Evolutionary conservation across 495 filamentous ascomycete genomes (phyloP).

Genomic region (Annulohypoxylon stygium): DNA sequence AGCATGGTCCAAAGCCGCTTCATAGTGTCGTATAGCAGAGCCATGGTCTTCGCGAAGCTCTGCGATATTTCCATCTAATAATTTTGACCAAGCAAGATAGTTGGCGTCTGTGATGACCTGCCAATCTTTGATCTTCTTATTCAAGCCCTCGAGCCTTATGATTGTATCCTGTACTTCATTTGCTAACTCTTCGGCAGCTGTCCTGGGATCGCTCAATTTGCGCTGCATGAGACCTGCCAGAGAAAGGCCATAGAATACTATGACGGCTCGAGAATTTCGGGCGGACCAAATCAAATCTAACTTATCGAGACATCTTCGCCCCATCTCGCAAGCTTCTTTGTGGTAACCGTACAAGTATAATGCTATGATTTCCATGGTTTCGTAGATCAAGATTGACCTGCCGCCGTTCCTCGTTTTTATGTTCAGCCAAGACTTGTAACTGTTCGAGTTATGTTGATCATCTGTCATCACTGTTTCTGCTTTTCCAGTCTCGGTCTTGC

Average conservation of each 20-base stretch:
- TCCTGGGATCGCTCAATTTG: conserved; percentile 64
- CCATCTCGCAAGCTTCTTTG: conserved; percentile 74
- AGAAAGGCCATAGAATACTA: conserved; percentile 77
- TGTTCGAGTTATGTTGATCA: conserved; percentile 71
- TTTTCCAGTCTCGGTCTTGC: conserved; percentile 75
- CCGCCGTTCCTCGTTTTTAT: conserved; percentile 55
- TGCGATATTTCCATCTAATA: conserved; percentile 78
- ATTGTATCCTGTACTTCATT: conserved; percentile 69
- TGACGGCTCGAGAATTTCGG: conserved; percentile 71
- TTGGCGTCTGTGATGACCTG: conserved; percentile 78
- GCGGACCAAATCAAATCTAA: conserved; percentile 77
- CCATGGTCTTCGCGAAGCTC: conserved; percentile 75
- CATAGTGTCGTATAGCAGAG: conserved; percentile 73
- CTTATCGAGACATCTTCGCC: conserved; percentile 69
- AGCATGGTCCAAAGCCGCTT: conserved; percentile 83
- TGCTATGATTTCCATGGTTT: conserved; percentile 76
- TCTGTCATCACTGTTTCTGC: conserved; percentile 77
- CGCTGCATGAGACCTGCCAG: conserved; percentile 73
- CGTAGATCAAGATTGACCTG: conserved; percentile 77
- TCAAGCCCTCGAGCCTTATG: conserved; percentile 65
- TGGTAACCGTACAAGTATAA: conserved; percentile 83
- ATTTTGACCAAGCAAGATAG: conserved; percentile 80
- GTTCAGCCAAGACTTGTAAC: conserved; percentile 73
- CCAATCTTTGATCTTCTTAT: conserved; percentile 75
- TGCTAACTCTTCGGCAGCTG: conserved; percentile 65